phyloP scores from a whole-genome alignment of 2,329 filamentous ascomycete genomes.

The Pseudogymnoascus sp. region DNA sequence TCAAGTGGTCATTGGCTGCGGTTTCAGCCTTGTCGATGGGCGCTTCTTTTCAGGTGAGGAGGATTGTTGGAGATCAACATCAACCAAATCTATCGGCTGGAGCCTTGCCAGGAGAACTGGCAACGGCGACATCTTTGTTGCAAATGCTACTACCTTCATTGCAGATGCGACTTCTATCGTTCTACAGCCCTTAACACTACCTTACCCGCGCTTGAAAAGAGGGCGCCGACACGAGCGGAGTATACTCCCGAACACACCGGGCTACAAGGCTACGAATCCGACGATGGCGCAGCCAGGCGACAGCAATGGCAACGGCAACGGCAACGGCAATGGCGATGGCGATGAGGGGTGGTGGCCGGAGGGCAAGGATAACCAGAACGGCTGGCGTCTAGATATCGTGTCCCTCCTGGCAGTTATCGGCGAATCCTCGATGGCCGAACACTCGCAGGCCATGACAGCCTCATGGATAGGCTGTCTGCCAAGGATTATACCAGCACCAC shows the following conservation, averaged over 20 bases:
- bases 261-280: background rate
- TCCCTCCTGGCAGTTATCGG: slow-evolving; percentile 56
- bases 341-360: slow-evolving; percentile 35
- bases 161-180: background rate
- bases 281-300: background rate
- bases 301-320: background rate
- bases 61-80: background rate
- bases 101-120: slow-evolving; percentile 1
- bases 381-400: slow-evolving; percentile 53
- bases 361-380: slow-evolving; percentile 29
- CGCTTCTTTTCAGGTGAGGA: background rate
- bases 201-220: background rate
- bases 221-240: background rate
- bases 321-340: background rate
- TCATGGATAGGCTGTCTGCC: slow-evolving; percentile 49
- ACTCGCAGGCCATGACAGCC: slow-evolving; percentile 51
- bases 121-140: background rate
- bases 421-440: slow-evolving; percentile 49
- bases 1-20: background rate
- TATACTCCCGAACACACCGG: background rate
- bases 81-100: background rate
- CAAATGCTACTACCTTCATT: background rate
- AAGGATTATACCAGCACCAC: slow-evolving; percentile 53
- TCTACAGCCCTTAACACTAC: background rate
- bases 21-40: background rate